Conservation (phyloP, 108 stramenopile species). For the Discostella stelligeroides region DNA sequence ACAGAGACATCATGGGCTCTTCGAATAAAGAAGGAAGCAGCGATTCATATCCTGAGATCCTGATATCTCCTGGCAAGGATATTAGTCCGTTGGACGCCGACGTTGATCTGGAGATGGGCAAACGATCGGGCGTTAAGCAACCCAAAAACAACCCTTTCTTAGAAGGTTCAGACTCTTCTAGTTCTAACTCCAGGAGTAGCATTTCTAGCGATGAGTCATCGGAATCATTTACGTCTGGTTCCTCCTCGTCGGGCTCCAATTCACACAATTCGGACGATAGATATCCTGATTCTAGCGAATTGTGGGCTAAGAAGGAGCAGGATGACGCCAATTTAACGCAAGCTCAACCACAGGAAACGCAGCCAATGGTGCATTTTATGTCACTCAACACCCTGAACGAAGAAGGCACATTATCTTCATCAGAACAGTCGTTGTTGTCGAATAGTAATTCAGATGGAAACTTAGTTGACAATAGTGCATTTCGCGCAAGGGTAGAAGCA, state of each 20-base stretch:
- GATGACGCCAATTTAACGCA: background rate
- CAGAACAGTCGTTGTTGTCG: background rate
- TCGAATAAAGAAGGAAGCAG: background rate
- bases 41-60: no score
- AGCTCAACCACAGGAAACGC: background rate
- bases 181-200: constrained; percentile 6
- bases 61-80: no score
- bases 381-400: background rate
- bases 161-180: background rate
- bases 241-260: no score
- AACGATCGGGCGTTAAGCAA: background rate
- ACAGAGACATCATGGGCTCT: background rate
- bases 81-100: constrained; percentile 2
- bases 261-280: background rate
- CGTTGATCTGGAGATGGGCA: background rate
- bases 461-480: background rate
- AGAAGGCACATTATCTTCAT: background rate
- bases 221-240: no score
- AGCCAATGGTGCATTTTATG: constrained; percentile 5
- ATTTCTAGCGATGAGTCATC: background rate
- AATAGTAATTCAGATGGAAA: background rate
- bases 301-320: background rate
- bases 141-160: constrained; percentile 1
- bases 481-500: constrained; percentile 56
- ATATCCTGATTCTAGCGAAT: background rate